Evolutionary conservation across 768 basidiomycete genomes (phyloP).

Genomic region (Amanita pallidorosea): DNA sequence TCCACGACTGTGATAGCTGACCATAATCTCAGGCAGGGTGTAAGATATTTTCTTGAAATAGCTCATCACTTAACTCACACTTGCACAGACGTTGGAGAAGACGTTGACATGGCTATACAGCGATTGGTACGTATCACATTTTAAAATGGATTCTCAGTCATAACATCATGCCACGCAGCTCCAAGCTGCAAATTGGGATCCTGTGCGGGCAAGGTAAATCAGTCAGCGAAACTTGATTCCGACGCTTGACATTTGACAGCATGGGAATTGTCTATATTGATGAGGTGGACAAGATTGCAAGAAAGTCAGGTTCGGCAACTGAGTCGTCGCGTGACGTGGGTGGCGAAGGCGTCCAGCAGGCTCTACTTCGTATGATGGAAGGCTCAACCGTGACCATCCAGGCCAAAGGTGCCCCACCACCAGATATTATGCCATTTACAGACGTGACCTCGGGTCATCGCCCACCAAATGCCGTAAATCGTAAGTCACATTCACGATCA

Average conservation of each 20-base stretch:
- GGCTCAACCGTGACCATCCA: slow-evolving; percentile 79
- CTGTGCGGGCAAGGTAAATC: slow-evolving; percentile 65
- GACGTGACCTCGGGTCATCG: slow-evolving; percentile 41
- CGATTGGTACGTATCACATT: slow-evolving; percentile 44
- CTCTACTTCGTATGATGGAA: slow-evolving; percentile 89
- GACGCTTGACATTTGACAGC: slow-evolving; percentile 24
- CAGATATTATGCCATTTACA: slow-evolving; percentile 37
- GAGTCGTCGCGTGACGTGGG: slow-evolving; percentile 82
- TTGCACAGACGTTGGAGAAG: slow-evolving; percentile 80
- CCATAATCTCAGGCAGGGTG: slow-evolving; percentile 49
- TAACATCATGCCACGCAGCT: slow-evolving; percentile 31
- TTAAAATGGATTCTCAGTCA: background rate
- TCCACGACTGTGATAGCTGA: slow-evolving; percentile 10
- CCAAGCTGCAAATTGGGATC: slow-evolving; percentile 87
- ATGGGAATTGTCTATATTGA: slow-evolving; percentile 95
- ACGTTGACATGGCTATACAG: slow-evolving; percentile 87
- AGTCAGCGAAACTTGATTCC: background rate
- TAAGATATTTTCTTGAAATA: slow-evolving; percentile 23
- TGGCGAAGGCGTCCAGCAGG: slow-evolving; percentile 94
- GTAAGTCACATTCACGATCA: slow-evolving; percentile 15
- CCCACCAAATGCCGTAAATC: slow-evolving; percentile 26
- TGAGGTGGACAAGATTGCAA: slow-evolving; percentile 89
- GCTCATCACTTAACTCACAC: slow-evolving; percentile 5
- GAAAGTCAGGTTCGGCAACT: slow-evolving; percentile 43
- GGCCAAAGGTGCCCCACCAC: slow-evolving; percentile 45